phyloP scores from a whole-genome alignment of 306 rosid species.

The Acacia acuminata region DNA sequence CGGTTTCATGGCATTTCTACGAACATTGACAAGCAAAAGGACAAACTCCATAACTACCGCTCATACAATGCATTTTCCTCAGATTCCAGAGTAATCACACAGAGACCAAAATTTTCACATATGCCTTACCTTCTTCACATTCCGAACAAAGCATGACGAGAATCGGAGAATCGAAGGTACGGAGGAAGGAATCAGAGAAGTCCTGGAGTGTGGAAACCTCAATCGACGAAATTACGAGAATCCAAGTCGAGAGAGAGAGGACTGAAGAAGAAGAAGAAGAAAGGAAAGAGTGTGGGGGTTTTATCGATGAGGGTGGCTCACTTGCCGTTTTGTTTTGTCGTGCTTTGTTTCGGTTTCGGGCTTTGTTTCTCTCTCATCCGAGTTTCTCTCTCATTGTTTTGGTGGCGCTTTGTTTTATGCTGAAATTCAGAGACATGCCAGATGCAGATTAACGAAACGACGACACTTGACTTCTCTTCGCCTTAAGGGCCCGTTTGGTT shows the following conservation, averaged over 20 bases:
- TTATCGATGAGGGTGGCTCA: background rate
- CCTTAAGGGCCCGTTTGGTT: background rate
- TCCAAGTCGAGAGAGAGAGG: background rate
- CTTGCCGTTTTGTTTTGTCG: background rate
- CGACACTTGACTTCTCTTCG: background rate
- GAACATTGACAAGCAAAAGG: background rate
- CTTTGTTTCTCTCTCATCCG: background rate
- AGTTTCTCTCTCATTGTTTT: background rate
- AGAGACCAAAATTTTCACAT: background rate
- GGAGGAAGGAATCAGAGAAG: background rate
- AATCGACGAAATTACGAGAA: background rate
- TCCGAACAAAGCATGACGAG: background rate
- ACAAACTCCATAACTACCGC: background rate
- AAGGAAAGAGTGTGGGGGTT: background rate
- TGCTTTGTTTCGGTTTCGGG: background rate
- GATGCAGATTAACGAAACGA: background rate
- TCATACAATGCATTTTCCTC: background rate
- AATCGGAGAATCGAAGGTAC: background rate
- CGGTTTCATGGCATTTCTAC: background rate
- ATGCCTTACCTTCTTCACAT: conserved; percentile 16
- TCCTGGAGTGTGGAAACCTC: background rate
- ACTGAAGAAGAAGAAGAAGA: background rate
- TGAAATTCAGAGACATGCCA: background rate
- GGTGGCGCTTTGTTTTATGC: conserved; percentile 18
- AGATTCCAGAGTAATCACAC: background rate